Base-by-base conservation (phyloP, 2,329 filamentous ascomycete genomes). In the Colletotrichum ledebouriae region DNA sequence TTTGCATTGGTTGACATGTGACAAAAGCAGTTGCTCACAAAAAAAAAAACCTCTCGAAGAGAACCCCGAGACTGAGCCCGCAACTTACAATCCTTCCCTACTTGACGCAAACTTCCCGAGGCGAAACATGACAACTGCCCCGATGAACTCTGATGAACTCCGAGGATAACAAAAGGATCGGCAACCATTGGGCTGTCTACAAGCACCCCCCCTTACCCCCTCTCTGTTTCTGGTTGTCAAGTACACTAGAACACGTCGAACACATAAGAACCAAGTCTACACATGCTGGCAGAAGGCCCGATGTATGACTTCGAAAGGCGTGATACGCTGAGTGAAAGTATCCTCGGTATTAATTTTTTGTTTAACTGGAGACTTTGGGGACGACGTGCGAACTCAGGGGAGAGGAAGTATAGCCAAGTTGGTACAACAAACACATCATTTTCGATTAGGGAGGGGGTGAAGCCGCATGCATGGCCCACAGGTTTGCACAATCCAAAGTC, bases 71-170 rank as follows among this genome's bases (percentile, higher is more conserved):
- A 65, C 20, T 47, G 65, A 65, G 47, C 60, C 60, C 25, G 53
- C 55, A 53, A 59, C 53, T 29, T 12, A 46, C 46, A 29, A 42
- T 52, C 22, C 39, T 59, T 33, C 65, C 46, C 33, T 42, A 6
- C 53, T 68, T 55, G 49, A 33, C 49, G 37, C 42, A 66, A 57
- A 69, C 66, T 60, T 69, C 49, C 55, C 61, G 55, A 69, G 46
- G 47, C 47, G 66, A 69, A 66, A 59, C 55, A 49, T 65, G 55
- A 60, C 61, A 69, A 68, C 55, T 59, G 60, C 44, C 53, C 61
- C 15, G 47, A 50, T 55, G 53, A 68, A 68, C 61, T 65, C 65
- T 56, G 52, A n/a, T 22, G 42, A 59, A 22, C 22, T 17, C 17
- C 12, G 17, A 25, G 3, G 25, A 25, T 25, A 25, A 25, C 25